Conservation (phyloP, 1,284 basidiomycete species). For the Xerocomus minutiporus region DNA sequence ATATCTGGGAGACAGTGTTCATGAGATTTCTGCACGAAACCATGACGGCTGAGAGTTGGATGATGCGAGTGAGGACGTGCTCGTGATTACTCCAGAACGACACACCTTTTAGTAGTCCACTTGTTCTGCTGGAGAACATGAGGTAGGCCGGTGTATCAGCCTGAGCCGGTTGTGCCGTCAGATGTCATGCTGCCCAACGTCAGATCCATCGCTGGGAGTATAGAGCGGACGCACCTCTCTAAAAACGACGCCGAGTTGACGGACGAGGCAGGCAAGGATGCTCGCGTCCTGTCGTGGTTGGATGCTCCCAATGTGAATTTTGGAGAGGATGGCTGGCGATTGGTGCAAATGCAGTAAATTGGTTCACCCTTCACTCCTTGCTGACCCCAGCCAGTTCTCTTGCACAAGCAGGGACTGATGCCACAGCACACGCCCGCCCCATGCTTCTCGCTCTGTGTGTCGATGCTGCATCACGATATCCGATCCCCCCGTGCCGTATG, state of each 20-base stretch:
- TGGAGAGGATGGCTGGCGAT: constrained; percentile 67
- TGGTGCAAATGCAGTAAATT: neutral
- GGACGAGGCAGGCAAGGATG: no score
- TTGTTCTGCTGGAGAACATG: constrained; percentile 74
- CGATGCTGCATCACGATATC: constrained; percentile 58
- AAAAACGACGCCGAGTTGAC: no score
- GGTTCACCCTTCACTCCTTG: neutral
- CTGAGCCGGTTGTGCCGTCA: constrained; percentile 41
- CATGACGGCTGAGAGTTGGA: no score
- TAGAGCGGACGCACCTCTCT: no score
- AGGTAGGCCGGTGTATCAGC: constrained; percentile 65
- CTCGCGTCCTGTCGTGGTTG: no score
- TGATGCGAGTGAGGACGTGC: constrained; percentile 2
- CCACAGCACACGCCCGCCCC: constrained; percentile 48
- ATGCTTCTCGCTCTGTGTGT: constrained; percentile 54
- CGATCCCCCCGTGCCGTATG: constrained; percentile 46
- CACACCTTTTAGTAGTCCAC: constrained; percentile 69
- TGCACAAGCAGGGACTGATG: constrained; percentile 40
- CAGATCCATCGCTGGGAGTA: no score
- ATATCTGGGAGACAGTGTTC: no score
- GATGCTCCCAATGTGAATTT: constrained; percentile 48
- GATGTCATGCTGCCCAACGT: no score
- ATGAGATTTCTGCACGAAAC: no score
- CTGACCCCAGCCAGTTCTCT: no score
- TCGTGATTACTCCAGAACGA: neutral